phyloP scores from a whole-genome alignment of 305 asterid species.

The Stenogyne calaminthoides region DNA sequence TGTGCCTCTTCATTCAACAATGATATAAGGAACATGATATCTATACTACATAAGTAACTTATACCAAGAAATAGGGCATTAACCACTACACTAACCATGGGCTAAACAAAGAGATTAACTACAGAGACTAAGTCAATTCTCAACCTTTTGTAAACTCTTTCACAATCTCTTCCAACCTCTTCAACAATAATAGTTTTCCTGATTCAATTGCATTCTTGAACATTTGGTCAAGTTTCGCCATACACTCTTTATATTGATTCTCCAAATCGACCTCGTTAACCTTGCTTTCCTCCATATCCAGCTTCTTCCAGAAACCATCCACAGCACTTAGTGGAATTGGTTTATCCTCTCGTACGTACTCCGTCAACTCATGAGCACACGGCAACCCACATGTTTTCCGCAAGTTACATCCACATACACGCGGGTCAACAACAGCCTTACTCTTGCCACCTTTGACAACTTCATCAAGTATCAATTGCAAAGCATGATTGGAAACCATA shows the following conservation, averaged over 20 bases:
- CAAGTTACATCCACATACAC: not conserved
- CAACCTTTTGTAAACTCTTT: not conserved
- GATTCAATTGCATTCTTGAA: not conserved
- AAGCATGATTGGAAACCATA: not conserved
- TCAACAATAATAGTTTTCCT: not conserved
- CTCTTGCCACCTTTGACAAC: not conserved
- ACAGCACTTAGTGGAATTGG: not conserved
- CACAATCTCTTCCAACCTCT: not conserved
- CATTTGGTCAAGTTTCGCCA: not conserved
- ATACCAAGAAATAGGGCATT: not conserved
- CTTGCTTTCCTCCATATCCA: not conserved
- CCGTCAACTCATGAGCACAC: not conserved
- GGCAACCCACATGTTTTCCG: conserved; percentile 1
- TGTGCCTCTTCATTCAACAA: too few relatives aligned
- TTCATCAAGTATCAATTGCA: not conserved
- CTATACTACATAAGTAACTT: too few relatives aligned
- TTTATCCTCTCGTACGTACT: not conserved
- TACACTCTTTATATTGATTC: not conserved
- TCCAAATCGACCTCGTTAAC: not conserved
- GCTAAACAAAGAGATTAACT: not conserved
- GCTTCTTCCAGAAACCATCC: not conserved
- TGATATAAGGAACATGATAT: too few relatives aligned
- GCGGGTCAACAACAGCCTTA: not conserved
- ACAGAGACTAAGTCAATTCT: not conserved
- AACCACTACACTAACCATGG: too few relatives aligned